Conservation (phyloP, 495 filamentous ascomycete genomes). For the Zalerion maritima region DNA sequence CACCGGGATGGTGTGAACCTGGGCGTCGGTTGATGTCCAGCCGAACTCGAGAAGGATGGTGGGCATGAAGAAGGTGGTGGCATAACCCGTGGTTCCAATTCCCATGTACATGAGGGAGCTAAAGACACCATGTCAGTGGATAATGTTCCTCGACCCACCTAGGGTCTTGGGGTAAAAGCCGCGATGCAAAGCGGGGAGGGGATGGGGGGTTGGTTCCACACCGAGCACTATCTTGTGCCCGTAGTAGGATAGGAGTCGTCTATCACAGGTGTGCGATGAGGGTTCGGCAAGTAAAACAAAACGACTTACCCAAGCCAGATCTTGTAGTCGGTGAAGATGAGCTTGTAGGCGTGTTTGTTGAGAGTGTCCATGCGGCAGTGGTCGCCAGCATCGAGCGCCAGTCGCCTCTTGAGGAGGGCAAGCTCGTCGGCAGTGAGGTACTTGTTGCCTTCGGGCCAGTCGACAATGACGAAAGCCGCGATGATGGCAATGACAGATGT, state of each 20-base stretch:
- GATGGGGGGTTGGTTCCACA: no score
- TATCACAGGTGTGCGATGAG: no score
- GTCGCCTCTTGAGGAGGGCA: conserved; percentile 24
- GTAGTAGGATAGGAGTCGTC: no score
- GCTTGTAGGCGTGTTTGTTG: conserved; percentile 28
- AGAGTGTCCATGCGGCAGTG: conserved; percentile 33
- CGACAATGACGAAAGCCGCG: conserved; percentile 39
- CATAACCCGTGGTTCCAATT: conserved; percentile 35
- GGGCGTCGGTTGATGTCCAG: conserved; percentile 32
- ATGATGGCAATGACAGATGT: conserved; percentile 31
- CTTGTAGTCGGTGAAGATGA: conserved; percentile 40
- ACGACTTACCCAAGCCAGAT: conserved; percentile 31
- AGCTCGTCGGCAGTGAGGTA: conserved; percentile 37
- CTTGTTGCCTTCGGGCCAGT: conserved; percentile 37
- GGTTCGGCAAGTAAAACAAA: conserved; percentile 1
- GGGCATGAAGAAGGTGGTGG: conserved; percentile 38
- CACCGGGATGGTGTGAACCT: conserved; percentile 41
- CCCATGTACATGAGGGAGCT: conserved; percentile 34
- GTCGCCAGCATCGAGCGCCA: conserved; percentile 26
- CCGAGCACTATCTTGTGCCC: no score
- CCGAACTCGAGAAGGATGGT: conserved; percentile 44
- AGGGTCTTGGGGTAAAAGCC: no score
- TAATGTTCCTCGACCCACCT: no score
- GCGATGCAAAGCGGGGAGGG: no score
- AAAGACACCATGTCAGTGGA: no score